These are phyloP conservation scores for Triangularia setosa DNA, from an alignment of 2,329 filamentous ascomycete species.

Conservation along the genomic window DNA sequence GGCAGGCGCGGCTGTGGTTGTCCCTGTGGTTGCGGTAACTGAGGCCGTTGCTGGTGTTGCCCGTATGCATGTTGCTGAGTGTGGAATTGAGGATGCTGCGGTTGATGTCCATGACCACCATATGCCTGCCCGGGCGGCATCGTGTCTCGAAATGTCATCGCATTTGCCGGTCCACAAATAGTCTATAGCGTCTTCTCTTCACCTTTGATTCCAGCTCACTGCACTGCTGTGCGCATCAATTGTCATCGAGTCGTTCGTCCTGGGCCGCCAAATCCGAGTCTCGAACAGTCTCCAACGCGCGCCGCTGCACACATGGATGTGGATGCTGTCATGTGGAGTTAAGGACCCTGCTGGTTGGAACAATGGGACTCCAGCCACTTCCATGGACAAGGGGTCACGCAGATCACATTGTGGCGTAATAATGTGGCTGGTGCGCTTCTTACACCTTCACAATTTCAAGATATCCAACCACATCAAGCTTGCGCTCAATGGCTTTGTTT, in stretches of 20 bases:
- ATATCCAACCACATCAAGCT: neutral
- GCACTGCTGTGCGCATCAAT: neutral
- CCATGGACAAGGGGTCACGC: neutral
- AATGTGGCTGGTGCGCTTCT: neutral
- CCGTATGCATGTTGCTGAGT: conserved; percentile 28
- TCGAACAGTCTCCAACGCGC: neutral
- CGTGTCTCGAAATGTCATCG: conserved; percentile 17
- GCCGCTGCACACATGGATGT: neutral
- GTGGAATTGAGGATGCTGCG: conserved; percentile 22
- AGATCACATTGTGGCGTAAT: neutral
- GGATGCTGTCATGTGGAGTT: neutral
- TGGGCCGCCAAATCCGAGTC: neutral
- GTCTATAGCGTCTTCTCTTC: neutral
- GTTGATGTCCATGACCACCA: conserved; percentile 21
- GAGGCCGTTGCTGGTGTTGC: conserved; percentile 27
- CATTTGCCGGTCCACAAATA: conserved; percentile 10
- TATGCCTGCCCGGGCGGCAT: conserved; percentile 5
- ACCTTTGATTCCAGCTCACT: neutral
- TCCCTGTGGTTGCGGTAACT: conserved; percentile 24
- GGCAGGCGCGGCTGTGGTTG: conserved; percentile 27
- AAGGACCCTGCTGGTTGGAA: neutral
- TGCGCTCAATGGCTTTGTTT: neutral
- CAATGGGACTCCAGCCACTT: neutral
- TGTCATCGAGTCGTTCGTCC: neutral
- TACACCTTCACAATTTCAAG: neutral